These are phyloP conservation scores for Colletotrichum sp. DNA, from an alignment of 2,329 filamentous ascomycete species.

Conservation along the genomic window DNA sequence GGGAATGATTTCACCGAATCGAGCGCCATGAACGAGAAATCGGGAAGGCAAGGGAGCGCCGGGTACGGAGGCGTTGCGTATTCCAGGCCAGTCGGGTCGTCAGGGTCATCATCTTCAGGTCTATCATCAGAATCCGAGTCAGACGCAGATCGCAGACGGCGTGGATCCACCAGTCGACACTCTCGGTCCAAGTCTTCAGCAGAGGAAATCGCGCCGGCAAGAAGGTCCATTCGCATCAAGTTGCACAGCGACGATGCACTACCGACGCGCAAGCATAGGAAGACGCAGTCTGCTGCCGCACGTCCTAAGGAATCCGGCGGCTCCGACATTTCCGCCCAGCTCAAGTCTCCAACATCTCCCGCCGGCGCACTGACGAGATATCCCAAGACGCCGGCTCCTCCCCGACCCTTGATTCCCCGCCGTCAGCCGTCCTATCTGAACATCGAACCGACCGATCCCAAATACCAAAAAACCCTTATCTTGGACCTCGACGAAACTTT, in stretches of 20 bases:
- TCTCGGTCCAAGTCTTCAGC: conserved; percentile 67
- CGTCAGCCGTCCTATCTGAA: conserved; percentile 88
- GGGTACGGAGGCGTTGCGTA: conserved; percentile 23
- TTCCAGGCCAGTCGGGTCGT: conserved; percentile 35
- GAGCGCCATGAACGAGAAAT: conserved; percentile 32
- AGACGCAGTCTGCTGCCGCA: conserved; percentile 56
- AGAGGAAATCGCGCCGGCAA: conserved; percentile 71
- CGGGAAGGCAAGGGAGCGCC: conserved; percentile 12
- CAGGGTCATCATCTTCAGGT: conserved; percentile 65
- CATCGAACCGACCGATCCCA: conserved; percentile 52
- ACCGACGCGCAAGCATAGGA: conserved; percentile 74
- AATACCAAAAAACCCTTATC: conserved; percentile 89
- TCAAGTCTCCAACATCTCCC: conserved; percentile 94
- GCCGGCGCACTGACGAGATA: conserved; percentile 82
- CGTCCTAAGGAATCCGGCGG: conserved; percentile 42
- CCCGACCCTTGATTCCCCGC: conserved; percentile 85
- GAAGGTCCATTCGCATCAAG: conserved; percentile 90
- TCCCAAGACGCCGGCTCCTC: conserved; percentile 86
- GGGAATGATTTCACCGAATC: conserved; percentile 35
- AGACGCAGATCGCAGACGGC: conserved; percentile 48
- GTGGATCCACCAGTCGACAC: conserved; percentile 48
- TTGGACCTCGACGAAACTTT: conserved; percentile 96
- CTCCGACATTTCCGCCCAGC: conserved; percentile 73
- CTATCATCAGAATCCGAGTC: conserved; percentile 76
- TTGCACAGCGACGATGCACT: conserved; percentile 81